A percentile compares a stretch with the other conserved stretches of the same genome.
phyloP scores from a whole-genome alignment of 1,139 yeast species.

The Torulaspora globosa region DNA sequence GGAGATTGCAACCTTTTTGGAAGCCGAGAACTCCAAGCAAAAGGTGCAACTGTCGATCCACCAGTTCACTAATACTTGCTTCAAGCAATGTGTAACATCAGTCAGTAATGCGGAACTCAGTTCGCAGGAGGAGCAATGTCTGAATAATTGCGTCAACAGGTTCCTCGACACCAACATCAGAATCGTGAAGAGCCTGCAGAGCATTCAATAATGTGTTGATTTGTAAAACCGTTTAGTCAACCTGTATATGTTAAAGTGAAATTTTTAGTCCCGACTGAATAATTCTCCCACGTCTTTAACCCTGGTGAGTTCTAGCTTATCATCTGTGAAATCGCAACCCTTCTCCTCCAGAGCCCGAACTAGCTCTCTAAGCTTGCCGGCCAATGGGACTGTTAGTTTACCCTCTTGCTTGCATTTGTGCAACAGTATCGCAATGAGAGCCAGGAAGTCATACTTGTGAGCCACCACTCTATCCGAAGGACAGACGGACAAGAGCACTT shows the following conservation, averaged over 20 bases:
- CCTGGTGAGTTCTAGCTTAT: constrained; percentile 10
- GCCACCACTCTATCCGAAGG: constrained; percentile 24
- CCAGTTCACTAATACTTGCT: constrained; percentile 84
- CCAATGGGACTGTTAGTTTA: constrained; percentile 10
- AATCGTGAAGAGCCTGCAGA: constrained; percentile 57
- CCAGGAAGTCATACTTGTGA: constrained; percentile 31
- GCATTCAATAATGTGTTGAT: constrained; percentile 22
- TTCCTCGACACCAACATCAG: constrained; percentile 84
- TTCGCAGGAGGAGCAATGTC: constrained; percentile 62
- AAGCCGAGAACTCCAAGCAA: constrained; percentile 79
- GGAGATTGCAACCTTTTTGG: constrained; percentile 72
- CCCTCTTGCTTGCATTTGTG: constrained; percentile 32
- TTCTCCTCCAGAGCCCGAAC: constrained; percentile 9
- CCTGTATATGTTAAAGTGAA: neutral
- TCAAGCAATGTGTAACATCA: constrained; percentile 72
- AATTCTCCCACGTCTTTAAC: constrained; percentile 7
- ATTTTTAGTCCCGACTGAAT: constrained; percentile 1
- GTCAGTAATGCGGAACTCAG: constrained; percentile 52
- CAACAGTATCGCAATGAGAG: constrained; percentile 21
- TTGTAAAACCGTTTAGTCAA: neutral
- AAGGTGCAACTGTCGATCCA: constrained; percentile 85
- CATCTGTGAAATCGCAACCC: constrained; percentile 19
- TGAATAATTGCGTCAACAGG: constrained; percentile 76
- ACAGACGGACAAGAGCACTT: constrained; percentile 12
- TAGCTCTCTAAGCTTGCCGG: constrained; percentile 4